phyloP scores from a whole-genome alignment of 2,329 filamentous ascomycete species.

The Trichoderma lentiforme region DNA sequence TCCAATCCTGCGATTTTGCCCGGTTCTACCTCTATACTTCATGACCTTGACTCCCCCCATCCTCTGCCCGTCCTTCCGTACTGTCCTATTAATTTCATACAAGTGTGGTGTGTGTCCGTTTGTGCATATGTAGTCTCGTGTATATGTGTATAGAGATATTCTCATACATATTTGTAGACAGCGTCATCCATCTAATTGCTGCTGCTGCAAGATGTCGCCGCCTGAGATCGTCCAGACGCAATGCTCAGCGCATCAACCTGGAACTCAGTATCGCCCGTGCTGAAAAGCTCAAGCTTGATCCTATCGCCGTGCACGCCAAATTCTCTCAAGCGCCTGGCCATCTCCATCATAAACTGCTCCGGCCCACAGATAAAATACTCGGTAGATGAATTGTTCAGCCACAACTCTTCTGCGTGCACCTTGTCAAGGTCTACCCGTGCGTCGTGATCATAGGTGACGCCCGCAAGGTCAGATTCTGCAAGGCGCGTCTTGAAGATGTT shows the following conservation, averaged over 20 bases:
- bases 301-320: conserved; percentile 38
- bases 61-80: neutral
- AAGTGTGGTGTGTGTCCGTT: neutral
- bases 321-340: conserved; percentile 41
- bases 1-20: neutral
- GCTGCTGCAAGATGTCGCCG: neutral
- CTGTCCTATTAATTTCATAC: neutral
- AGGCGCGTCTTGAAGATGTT: conserved; percentile 51
- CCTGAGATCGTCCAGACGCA: conserved; percentile 10
- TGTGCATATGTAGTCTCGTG: neutral
- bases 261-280: conserved; percentile 43
- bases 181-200: neutral
- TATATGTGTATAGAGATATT: neutral
- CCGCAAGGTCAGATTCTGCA: conserved; percentile 43
- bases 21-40: neutral
- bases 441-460: conserved; percentile 44
- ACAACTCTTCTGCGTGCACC: conserved; percentile 44
- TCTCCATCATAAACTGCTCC: conserved; percentile 53
- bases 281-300: conserved; percentile 47
- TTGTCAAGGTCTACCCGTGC: conserved; percentile 44
- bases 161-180: neutral
- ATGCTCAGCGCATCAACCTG: conserved; percentile 32
- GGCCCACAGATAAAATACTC: conserved; percentile 56
- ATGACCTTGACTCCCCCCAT: neutral
- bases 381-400: conserved; percentile 42